Conservation (phyloP, 116 monocot species). For the Papilionanthe hybrid region DNA sequence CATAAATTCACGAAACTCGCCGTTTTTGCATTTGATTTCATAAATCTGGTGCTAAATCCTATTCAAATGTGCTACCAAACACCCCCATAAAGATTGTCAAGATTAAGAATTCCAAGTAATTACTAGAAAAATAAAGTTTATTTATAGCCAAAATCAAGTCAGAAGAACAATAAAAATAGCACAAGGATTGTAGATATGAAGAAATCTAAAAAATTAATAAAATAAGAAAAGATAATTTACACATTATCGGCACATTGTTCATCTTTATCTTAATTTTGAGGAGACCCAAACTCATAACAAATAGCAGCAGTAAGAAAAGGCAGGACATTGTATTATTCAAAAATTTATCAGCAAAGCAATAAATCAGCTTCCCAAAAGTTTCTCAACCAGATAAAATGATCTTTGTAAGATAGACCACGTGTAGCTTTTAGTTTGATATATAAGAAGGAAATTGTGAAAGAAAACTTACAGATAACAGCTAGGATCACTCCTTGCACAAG, state of each 20-base stretch:
- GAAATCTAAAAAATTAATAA: background rate
- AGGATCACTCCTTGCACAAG: conserved; percentile 89
- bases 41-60: too few relatives aligned
- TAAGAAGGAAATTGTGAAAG: background rate
- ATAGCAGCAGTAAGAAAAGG: background rate
- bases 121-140: background rate
- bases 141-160: background rate
- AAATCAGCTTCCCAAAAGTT: conserved; percentile 3
- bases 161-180: background rate
- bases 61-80: too few relatives aligned
- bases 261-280: background rate
- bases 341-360: background rate
- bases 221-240: background rate
- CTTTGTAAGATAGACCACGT: background rate
- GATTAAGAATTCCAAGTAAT: too few relatives aligned
- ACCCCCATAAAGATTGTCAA: too few relatives aligned
- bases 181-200: background rate
- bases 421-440: background rate
- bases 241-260: background rate
- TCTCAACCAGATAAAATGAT: background rate
- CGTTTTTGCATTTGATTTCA: too few relatives aligned
- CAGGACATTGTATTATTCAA: background rate
- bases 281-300: background rate
- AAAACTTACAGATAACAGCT: conserved; percentile 86
- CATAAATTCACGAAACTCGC: too few relatives aligned